Evolutionary conservation across 345 rosid species (phyloP), one percentile per base, ranked within the genome.

Genomic region (Populus pruinosa): DNA sequence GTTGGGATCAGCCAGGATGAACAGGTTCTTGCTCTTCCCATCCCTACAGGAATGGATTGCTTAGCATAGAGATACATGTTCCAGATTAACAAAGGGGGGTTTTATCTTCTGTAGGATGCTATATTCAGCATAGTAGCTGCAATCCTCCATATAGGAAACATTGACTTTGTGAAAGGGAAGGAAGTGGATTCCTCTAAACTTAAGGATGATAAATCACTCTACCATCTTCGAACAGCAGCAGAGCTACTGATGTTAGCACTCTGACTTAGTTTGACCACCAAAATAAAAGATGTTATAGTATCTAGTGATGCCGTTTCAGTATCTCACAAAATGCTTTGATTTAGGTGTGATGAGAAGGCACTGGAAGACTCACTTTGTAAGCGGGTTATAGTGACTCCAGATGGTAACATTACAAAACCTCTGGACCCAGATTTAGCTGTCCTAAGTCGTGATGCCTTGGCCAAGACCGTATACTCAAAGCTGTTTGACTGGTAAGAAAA

Each of bases 341-440:
- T 38, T 76, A 91, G 96, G 91, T 91, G 93, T 77, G 78, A 91
- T 83, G 93, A 83, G 79, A 87, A 87, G 84, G 85, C 86, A 81
- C 82, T 91, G 70, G 93, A 91, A 79, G 89, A 87, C 80, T 89
- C 93, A 49, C 90, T 91, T 63, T 88, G 91, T 80, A 91, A 91
- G 82, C 96, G 93, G 78, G 96, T 90, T 55, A 89, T 89, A 79
- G 93, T 91, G 31, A 91, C 96, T 77, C 93, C 90, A 8, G 96
- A 91, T 78, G 96, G 90, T 59, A 86, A 85, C 76, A 91, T 91
- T 63, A 91, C 90, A 78, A 91, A 90, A 82, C 87, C 81, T 55
- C 88, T 91, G 74, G 96, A 91, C 77, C 93, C 96, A 11, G 90
- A 83, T 82, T 82, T 85, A 13, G 90, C 91, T 31, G 83, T 83